Evolutionary conservation across 495 filamentous ascomycete genomes (phyloP).

Genomic region (Platismatia glauca): DNA sequence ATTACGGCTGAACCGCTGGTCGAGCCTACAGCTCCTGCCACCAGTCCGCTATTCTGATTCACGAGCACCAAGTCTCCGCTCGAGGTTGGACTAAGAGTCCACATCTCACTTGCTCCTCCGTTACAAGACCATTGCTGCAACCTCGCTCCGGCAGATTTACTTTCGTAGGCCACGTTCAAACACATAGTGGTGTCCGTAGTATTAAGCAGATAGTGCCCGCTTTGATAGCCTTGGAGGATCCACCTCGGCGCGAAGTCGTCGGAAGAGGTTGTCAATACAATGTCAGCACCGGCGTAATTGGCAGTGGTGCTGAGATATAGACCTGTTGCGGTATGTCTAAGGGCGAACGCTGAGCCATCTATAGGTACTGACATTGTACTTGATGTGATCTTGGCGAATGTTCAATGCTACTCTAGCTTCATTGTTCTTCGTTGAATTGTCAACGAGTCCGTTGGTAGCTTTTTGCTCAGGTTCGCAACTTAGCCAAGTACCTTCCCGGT

Average conservation of each 20-base stretch:
- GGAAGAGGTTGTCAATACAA: neutral
- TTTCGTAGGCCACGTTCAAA: constrained; percentile 8
- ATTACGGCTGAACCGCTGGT: neutral
- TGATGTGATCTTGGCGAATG: neutral
- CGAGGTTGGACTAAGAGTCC: neutral
- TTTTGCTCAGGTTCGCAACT: too few relatives aligned
- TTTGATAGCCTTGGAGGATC: neutral
- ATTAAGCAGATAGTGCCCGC: constrained; percentile 3
- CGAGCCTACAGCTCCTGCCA: neutral
- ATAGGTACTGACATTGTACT: neutral
- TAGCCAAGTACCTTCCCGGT: too few relatives aligned
- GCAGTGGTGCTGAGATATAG: neutral
- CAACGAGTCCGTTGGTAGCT: too few relatives aligned
- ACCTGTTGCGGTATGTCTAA: neutral
- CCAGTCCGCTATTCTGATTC: constrained; percentile 2
- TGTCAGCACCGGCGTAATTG: constrained; percentile 4
- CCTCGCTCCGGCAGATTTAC: neutral
- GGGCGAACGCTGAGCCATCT: neutral
- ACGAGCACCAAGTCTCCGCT: neutral
- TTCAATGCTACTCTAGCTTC: neutral
- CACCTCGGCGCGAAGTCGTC: neutral
- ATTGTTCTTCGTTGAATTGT: too few relatives aligned
- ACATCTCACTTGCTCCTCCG: constrained; percentile 2
- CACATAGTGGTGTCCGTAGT: neutral
- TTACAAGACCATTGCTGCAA: constrained; percentile 6